phyloP scores from a whole-genome alignment of 352 stramenopile genomes.

The Plasmopara viticola region DNA sequence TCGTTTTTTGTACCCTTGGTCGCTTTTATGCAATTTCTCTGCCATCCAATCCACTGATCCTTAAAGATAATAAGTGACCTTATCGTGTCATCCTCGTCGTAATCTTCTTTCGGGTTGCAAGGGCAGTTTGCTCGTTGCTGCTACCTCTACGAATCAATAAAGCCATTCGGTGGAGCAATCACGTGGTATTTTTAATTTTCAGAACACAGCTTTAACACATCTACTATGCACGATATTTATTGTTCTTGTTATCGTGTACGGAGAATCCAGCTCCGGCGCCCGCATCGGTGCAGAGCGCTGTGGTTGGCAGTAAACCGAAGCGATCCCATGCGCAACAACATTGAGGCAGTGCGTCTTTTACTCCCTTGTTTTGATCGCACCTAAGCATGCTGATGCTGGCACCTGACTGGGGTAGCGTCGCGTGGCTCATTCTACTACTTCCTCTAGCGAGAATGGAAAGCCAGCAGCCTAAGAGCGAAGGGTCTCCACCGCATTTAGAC shows the following conservation, averaged over 20 bases:
- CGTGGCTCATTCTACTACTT: constrained; percentile 25
- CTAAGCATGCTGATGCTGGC: constrained; percentile 13
- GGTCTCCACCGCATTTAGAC: constrained; percentile 9
- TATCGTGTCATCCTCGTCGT: too few relatives aligned
- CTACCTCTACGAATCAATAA: too few relatives aligned
- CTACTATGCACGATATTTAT: constrained; percentile 13
- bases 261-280: constrained; percentile 22
- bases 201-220: constrained; percentile 13
- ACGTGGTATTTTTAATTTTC: too few relatives aligned
- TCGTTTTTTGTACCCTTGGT: too few relatives aligned
- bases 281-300: constrained; percentile 14
- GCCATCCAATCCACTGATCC: too few relatives aligned
- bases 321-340: constrained; percentile 28
- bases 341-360: constrained; percentile 25
- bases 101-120: too few relatives aligned
- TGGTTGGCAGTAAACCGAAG: constrained; percentile 26
- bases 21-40: too few relatives aligned
- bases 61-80: too few relatives aligned
- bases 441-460: constrained; percentile 20
- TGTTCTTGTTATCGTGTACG: constrained; percentile 26
- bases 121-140: too few relatives aligned
- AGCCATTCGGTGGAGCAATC: too few relatives aligned
- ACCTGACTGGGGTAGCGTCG: constrained; percentile 15
- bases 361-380: constrained; percentile 21
- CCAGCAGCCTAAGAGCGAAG: constrained; percentile 16